Evolutionary conservation across 2,329 filamentous ascomycete genomes (phyloP), one percentile per base, ranked within the genome.

Genomic region (Phoma herbarum): DNA sequence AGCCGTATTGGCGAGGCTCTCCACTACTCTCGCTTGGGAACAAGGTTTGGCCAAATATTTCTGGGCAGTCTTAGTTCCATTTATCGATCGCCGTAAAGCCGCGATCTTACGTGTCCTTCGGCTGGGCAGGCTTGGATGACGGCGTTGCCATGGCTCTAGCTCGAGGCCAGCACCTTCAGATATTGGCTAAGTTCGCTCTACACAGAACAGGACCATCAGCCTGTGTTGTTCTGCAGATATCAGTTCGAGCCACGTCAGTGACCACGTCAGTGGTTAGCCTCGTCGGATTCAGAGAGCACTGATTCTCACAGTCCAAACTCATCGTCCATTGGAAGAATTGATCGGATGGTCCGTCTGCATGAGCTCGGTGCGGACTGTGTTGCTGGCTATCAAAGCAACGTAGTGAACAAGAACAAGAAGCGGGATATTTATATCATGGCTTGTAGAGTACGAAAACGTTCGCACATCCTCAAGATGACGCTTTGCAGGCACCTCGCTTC

Each of bases 41-140:
- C 18, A 7, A 45, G 26, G 18, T 18, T 11, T 35, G 22, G 20
- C 53, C 44, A 29, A 45, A 23, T 2, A 18, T 33, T 6, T 6
- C 39, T 51, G 41, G 41, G 41, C 41, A 46, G n/a, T 12, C 18
- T 41, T 26, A 44, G 9, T 25, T 22, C 11, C 22, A 26, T 29
- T 18, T n/a, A n/a, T 29, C 31, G 45, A 62, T 62, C 60, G 59
- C 29, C 31, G 16, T 22, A 23, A 43, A 52, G 46, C 58, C 46
- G 41, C 45, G 43, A 64, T 64, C 62, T 55, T 43, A 46, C 46
- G 57, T 48, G 39, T 48, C 26, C 22, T 22, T 14, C 46, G 52
- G 55, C 62, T 65, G 23, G 58, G 58, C 53, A 48, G 43, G 31
- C 55, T 50, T 62, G 59, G 52, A 64, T 67, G 62, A 59, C 62